A percentile compares a stretch with the other conserved stretches of the same genome.
Conservation (phyloP, 2,329 filamentous ascomycete species). For the Colletotrichum falcatum region DNA sequence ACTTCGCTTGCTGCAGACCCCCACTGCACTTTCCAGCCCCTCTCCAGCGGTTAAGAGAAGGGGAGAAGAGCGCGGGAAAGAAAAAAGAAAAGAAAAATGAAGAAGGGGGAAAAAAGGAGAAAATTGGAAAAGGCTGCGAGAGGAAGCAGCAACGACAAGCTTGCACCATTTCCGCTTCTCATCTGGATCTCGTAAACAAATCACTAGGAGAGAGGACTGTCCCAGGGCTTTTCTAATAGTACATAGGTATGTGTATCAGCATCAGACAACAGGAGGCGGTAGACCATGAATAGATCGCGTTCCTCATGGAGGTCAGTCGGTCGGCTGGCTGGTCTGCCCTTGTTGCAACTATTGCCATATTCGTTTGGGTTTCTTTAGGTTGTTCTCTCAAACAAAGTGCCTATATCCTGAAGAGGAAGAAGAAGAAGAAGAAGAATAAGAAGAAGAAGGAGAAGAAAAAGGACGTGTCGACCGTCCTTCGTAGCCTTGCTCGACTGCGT, state of each 20-base stretch:
- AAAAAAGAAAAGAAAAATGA: neutral
- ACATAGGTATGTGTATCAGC: neutral
- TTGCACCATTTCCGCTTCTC: conserved; percentile 5
- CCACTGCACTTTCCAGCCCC: conserved; percentile 31
- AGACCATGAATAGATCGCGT: neutral
- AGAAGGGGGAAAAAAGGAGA: neutral
- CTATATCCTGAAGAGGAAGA: conserved; percentile 29
- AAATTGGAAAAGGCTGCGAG: neutral
- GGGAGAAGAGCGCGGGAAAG: neutral
- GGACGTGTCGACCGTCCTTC: conserved; percentile 16
- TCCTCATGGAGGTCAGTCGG: conserved; percentile 8
- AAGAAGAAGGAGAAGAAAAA: too few species aligned
- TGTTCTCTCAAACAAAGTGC: neutral
- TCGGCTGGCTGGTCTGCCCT: neutral
- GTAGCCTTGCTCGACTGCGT: neutral
- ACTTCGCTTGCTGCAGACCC: conserved; percentile 35
- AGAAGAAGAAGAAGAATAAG: too few species aligned
- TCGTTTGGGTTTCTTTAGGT: neutral
- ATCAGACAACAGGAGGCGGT: neutral
- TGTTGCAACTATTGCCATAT: conserved; percentile 21
- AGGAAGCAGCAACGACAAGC: neutral
- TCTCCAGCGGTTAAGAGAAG: conserved; percentile 16
- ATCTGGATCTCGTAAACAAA: conserved; percentile 19
- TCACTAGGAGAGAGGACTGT: conserved; percentile 18
- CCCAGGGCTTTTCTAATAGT: neutral